A percentile compares a stretch with the other conserved stretches of the same genome.
Evolutionary conservation across 1,284 basidiomycete species (phyloP).

Genomic region (Ganoderma lucidum): DNA sequence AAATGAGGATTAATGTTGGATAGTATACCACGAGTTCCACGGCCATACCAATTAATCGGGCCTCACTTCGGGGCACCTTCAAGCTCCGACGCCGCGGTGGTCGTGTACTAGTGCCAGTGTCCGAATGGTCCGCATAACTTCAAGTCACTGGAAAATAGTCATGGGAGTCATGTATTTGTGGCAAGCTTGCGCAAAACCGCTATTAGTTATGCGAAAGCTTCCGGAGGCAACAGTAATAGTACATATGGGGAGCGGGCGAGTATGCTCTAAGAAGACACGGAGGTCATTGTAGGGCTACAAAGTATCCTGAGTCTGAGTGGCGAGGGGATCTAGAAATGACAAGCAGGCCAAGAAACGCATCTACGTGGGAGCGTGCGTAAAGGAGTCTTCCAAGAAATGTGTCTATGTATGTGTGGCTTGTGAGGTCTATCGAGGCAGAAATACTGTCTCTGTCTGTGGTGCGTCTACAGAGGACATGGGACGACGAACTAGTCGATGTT

Average conservation of each 20-base stretch:
- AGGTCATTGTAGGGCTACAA: neutral
- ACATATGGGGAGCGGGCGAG: neutral
- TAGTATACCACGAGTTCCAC: neutral
- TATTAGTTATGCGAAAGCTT: neutral
- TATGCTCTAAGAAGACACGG: neutral
- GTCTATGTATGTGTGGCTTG: neutral
- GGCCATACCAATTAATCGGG: neutral
- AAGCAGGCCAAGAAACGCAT: neutral
- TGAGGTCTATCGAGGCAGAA: neutral
- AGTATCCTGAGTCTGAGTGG: neutral
- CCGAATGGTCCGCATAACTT: neutral
- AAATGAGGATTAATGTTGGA: neutral
- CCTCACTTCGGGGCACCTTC: neutral
- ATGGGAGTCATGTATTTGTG: neutral
- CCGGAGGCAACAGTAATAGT: neutral
- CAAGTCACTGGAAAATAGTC: neutral
- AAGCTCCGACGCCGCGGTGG: neutral
- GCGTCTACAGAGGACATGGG: neutral
- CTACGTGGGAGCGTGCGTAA: neutral
- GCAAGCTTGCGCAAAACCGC: neutral
- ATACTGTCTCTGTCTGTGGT: neutral
- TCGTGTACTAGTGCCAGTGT: no score
- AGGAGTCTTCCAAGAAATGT: conserved; percentile 7
- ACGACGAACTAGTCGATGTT: conserved; percentile 42
- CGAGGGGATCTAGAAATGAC: neutral